Conservation (phyloP, 768 basidiomycete species). For the Lentinula edodes region DNA sequence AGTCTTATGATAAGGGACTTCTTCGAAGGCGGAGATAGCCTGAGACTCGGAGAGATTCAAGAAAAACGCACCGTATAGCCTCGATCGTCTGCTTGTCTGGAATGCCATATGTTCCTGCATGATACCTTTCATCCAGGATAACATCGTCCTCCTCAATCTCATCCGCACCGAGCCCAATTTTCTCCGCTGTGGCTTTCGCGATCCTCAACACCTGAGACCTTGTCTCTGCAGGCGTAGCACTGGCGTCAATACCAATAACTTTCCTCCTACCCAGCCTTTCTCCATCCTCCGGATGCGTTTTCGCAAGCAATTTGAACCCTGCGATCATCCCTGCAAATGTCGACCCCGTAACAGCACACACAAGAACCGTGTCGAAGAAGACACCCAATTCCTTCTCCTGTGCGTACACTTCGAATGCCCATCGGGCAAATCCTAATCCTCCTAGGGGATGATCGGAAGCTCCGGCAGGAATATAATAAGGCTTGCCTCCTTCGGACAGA, state of each 20-base stretch:
- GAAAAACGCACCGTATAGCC: conserved; percentile 5
- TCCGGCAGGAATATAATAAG: conserved; percentile 20
- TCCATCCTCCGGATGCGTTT: conserved; percentile 6
- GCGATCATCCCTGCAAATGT: conserved; percentile 20
- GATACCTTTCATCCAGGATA: conserved; percentile 17
- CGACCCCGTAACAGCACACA: conserved; percentile 18
- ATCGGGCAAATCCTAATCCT: conserved; percentile 19
- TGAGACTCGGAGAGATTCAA: neutral
- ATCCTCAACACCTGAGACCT: conserved; percentile 16
- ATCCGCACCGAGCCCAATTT: conserved; percentile 13
- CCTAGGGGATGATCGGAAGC: conserved; percentile 19
- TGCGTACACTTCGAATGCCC: conserved; percentile 16
- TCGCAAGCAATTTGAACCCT: conserved; percentile 17
- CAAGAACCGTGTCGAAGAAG: conserved; percentile 18
- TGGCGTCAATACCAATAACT: conserved; percentile 20
- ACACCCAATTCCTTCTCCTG: conserved; percentile 16
- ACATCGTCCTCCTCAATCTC: conserved; percentile 17
- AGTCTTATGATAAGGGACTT: too few relatives aligned
- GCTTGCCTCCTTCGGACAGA: conserved; percentile 13
- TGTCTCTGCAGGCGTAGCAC: conserved; percentile 15
- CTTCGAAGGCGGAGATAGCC: too few relatives aligned
- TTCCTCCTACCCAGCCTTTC: neutral
- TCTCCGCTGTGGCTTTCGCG: conserved; percentile 13
- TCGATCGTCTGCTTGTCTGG: conserved; percentile 18
- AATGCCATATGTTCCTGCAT: conserved; percentile 18